A percentile compares a stretch with the other conserved stretches of the same genome.
Conservation (phyloP, 768 basidiomycete genomes). For the Auricularia sp. region DNA sequence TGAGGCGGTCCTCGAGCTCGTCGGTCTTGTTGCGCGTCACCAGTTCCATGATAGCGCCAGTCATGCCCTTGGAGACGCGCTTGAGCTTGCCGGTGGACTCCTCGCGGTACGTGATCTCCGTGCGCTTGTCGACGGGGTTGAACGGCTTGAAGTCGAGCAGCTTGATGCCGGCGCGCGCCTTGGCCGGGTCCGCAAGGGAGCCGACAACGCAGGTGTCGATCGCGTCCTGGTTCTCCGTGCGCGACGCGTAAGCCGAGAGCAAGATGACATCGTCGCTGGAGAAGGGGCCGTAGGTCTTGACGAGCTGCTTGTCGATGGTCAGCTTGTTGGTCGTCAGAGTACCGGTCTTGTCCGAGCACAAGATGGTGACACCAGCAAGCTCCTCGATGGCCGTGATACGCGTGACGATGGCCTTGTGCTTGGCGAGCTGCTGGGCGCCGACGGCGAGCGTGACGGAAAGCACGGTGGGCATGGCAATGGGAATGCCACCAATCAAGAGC, state of each 20-base stretch:
- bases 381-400: conserved; percentile 99
- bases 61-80: conserved; percentile 99
- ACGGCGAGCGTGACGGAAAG: conserved; percentile 97
- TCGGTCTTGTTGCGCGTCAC: conserved; percentile 97
- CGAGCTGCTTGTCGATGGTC: conserved; percentile 87
- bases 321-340: conserved; percentile 99
- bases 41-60: conserved; percentile 94
- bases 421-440: conserved; percentile 96
- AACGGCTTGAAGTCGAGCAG: conserved; percentile 98
- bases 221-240: conserved; percentile 98
- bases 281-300: conserved; percentile 85
- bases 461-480: conserved; percentile 99
- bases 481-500: conserved; percentile 98
- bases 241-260: conserved; percentile 89
- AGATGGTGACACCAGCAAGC: conserved; percentile 93
- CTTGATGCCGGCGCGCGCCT: conserved; percentile 87
- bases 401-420: conserved; percentile 99
- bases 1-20: conserved; percentile 81
- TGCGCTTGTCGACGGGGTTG: conserved; percentile 98
- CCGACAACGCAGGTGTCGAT: conserved; percentile 83
- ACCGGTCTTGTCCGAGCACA: conserved; percentile 98
- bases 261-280: conserved; percentile 85
- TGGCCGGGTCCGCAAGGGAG: conserved; percentile 58
- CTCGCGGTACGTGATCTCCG: conserved; percentile 95
- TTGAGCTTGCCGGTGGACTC: conserved; percentile 91